Percentiles rank a stretch among this genome's conserved stretches.
phyloP scores from a whole-genome alignment of 2,329 filamentous ascomycete species.

The Alternaria burnsii region DNA sequence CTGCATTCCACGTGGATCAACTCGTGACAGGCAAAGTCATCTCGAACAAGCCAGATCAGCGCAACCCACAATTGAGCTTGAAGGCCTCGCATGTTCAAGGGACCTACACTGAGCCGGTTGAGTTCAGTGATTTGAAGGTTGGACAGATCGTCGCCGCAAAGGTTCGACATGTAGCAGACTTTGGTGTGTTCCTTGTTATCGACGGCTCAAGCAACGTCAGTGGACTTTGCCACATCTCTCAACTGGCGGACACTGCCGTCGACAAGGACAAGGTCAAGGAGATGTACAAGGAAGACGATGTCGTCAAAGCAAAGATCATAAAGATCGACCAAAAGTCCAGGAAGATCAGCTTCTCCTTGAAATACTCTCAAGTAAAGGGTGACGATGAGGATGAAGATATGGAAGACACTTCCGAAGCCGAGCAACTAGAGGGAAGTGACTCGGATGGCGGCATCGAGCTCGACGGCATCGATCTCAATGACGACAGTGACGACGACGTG shows the following conservation, averaged over 20 bases:
- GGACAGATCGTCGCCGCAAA: constrained; percentile 89
- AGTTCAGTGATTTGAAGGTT: constrained; percentile 76
- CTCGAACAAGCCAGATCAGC: constrained; percentile 71
- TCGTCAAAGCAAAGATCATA: constrained; percentile 90
- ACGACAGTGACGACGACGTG: constrained; percentile 49
- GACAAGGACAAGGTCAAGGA: constrained; percentile 89
- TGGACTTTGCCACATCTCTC: constrained; percentile 88
- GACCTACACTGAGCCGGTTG: constrained; percentile 76
- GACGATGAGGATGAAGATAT: constrained; percentile 53
- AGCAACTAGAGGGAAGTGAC: constrained; percentile 45
- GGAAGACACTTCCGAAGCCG: constrained; percentile 47
- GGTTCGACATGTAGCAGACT: constrained; percentile 92
- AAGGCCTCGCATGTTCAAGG: constrained; percentile 85
- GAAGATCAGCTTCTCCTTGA: constrained; percentile 88
- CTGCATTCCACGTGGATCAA: constrained; percentile 85
- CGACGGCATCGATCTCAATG: constrained; percentile 49
- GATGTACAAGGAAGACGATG: constrained; percentile 87
- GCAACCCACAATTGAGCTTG: constrained; percentile 83
- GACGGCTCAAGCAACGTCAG: constrained; percentile 89
- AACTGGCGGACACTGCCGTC: constrained; percentile 86
- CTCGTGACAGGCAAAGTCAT: constrained; percentile 88
- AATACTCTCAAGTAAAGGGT: constrained; percentile 86
- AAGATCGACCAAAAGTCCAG: constrained; percentile 78
- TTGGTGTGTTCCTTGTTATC: constrained; percentile 91
- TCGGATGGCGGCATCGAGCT: constrained; percentile 53